Base-by-base conservation (phyloP, 768 basidiomycete genomes). In the Russula sp. region DNA sequence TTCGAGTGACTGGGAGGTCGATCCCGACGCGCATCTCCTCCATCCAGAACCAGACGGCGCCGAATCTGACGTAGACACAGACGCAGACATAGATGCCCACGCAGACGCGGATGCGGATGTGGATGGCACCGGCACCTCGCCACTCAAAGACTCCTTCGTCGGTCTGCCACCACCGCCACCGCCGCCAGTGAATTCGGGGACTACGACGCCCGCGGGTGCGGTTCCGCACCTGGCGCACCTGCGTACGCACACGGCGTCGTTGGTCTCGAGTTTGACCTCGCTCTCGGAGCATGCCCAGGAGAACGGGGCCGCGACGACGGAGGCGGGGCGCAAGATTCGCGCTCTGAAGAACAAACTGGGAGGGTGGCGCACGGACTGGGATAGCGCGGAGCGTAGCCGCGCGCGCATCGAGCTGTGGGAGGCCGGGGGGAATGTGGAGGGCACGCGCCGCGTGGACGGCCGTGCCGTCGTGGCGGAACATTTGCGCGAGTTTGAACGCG, bases 261-360 rank as follows among this genome's bases (percentile, higher is more conserved):
- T 93, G 55, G 84, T 88, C 49, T 75, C 85, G 25, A 87, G 90
- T 11, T 80, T 95, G 48, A 81, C 85, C 2, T 82, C 84, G 38
- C 83, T 93, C 65, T 90, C 88, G 29, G 92, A 95, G 68, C 89
- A 93, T 62, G 88, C 90, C 14, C 92, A 95, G 70, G 90, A 93
- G 53, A 91, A 92, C 68, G 84, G 86, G 10, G 93, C 88, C 1
- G 87, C 86, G 5, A 87, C 89, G 10, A 85, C 90, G 1, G 92
- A 95, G 60, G 87, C 91, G 0, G 90, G 90, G 49, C 81, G 92
- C 42, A 92, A 90, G 73, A 85, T 95, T 45, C 86, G 92, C 52
- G 88, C 88, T 14, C 74, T 93, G 64, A 90, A 89, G 75, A 92
- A 93, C 68, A 88, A 87, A 66, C 73, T 93, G 35, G 86, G 85